phyloP scores from a whole-genome alignment of 768 basidiomycete genomes.

The Lentinula sp. region DNA sequence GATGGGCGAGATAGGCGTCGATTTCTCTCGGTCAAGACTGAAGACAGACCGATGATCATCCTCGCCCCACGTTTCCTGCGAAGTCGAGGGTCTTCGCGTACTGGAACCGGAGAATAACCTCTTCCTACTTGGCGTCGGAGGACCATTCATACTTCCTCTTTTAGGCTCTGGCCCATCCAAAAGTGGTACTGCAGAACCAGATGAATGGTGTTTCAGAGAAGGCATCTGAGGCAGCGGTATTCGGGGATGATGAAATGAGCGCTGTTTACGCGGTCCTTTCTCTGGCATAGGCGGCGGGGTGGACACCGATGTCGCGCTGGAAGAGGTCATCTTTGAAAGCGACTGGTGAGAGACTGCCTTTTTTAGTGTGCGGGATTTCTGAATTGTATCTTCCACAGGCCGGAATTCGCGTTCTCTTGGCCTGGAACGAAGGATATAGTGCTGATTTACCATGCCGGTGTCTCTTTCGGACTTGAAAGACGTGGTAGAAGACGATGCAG shows the following conservation, averaged over 20 bases:
- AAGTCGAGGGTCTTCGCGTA: slow-evolving; percentile 45
- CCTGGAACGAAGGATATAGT: slow-evolving; percentile 20
- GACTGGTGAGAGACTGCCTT: slow-evolving; percentile 57
- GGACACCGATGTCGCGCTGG: slow-evolving; percentile 20
- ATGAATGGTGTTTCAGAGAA: slow-evolving; percentile 22
- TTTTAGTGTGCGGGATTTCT: slow-evolving; percentile 33
- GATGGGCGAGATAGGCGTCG: slow-evolving; percentile 12
- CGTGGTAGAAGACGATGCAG: slow-evolving; percentile 28
- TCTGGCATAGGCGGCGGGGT: slow-evolving; percentile 19
- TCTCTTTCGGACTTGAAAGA: slow-evolving; percentile 39
- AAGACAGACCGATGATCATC: slow-evolving; percentile 46
- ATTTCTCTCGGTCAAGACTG: slow-evolving; percentile 41
- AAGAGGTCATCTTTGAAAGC: slow-evolving; percentile 30
- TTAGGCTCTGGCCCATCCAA: slow-evolving; percentile 15
- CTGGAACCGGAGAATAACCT: slow-evolving; percentile 63
- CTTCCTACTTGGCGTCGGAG: slow-evolving; percentile 31
- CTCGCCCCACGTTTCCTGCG: slow-evolving; percentile 38
- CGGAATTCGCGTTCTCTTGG: slow-evolving; percentile 19
- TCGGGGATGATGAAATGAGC: slow-evolving; percentile 57
- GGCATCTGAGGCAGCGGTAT: slow-evolving; percentile 50
- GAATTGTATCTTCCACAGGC: slow-evolving; percentile 6
- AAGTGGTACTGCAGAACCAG: slow-evolving; percentile 20
- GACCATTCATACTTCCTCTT: slow-evolving; percentile 23
- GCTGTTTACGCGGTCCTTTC: slow-evolving; percentile 45
- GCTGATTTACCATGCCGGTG: slow-evolving; percentile 15